Evolutionary conservation across 2,329 filamentous ascomycete species (phyloP).

Genomic region (Penicillium aurantiogriseum): DNA sequence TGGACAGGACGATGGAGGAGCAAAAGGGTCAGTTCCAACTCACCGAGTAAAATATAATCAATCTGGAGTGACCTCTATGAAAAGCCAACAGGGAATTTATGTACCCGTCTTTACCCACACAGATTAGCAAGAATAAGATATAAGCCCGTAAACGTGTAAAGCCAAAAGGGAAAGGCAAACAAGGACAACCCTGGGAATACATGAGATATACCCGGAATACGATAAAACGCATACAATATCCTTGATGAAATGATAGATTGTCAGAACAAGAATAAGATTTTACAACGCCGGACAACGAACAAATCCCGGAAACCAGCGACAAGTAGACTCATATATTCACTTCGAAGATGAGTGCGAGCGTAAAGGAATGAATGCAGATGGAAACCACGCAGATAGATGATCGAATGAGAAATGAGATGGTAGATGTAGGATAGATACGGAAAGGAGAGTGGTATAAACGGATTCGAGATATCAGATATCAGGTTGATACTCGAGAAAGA

Average conservation of each 20-base stretch:
- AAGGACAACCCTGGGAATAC: background rate
- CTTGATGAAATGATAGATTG: background rate
- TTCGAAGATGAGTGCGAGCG: background rate
- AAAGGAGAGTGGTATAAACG: constrained; percentile 1
- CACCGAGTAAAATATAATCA: no score
- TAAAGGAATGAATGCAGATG: background rate
- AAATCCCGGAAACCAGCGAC: background rate
- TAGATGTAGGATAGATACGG: background rate
- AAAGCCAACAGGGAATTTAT: no score
- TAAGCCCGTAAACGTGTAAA: no score
- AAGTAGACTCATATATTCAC: background rate
- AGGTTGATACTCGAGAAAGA: background rate
- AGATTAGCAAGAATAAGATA: no score
- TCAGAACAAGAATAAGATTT: background rate
- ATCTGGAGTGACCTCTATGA: no score
- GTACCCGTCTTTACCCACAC: no score
- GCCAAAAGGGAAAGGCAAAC: no score
- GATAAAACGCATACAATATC: background rate
- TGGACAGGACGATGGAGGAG: no score
- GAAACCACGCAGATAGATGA: background rate
- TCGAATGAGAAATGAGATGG: background rate
- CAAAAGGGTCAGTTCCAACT: no score
- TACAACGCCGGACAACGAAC: background rate
- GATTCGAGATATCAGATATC: background rate
- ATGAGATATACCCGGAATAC: background rate